Percentiles rank a stretch among this genome's conserved stretches.
Evolutionary conservation across 306 rosid genomes (phyloP).

Genomic region (Castanospermum australe): DNA sequence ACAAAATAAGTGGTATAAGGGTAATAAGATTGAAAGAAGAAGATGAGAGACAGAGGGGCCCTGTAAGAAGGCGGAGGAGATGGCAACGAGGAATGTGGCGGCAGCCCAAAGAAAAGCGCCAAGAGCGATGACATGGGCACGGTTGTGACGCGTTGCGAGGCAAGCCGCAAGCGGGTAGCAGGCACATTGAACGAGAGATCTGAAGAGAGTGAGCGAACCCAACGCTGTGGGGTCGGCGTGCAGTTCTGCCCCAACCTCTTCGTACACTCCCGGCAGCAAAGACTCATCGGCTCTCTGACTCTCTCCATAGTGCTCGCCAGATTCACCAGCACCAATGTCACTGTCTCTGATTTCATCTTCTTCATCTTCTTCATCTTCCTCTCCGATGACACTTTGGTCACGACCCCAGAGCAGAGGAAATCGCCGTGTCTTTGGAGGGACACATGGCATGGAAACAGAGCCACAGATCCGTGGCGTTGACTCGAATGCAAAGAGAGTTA

Average conservation of each 20-base stretch:
- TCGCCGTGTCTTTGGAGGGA: neutral
- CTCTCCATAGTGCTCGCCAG: slow-evolving; percentile 71
- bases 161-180: slow-evolving; percentile 83
- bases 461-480: no score
- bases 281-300: slow-evolving; percentile 72
- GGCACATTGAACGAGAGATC: slow-evolving; percentile 69
- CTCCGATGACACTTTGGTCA: no score
- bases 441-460: no score
- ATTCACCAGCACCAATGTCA: slow-evolving; percentile 65
- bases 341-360: slow-evolving; percentile 60
- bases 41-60: slow-evolving; percentile 15
- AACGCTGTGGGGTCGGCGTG: slow-evolving; percentile 77
- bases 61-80: slow-evolving; percentile 70
- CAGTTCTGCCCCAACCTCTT: slow-evolving; percentile 70
- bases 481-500: neutral
- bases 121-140: slow-evolving; percentile 64
- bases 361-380: neutral
- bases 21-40: no score
- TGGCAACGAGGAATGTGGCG: slow-evolving; percentile 66
- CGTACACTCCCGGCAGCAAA: slow-evolving; percentile 75
- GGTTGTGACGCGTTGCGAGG: slow-evolving; percentile 71
- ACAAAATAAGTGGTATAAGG: no score
- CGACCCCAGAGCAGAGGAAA: neutral
- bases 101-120: slow-evolving; percentile 83
- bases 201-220: slow-evolving; percentile 74